Base-by-base conservation (phyloP, 306 rosid species). In the Hippophae rhamnoides region DNA sequence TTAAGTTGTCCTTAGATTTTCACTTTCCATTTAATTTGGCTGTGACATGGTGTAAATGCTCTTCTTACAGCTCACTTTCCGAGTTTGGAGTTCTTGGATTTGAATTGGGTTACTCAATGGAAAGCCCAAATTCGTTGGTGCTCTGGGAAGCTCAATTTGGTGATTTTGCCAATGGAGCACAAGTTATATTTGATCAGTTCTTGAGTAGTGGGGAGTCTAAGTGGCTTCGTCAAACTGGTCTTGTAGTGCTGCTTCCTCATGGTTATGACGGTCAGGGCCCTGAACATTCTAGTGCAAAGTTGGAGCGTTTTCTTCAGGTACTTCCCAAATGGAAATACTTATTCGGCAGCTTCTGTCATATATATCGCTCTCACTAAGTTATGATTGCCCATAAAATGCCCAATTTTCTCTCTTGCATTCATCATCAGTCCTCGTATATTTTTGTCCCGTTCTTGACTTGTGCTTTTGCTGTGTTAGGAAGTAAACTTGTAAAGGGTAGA, bases 81-180 rank as follows among this genome's bases (percentile, higher is more conserved):
- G 96, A 87, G 84, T 87, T 87, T 75, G 98, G 87, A 63, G 98
- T 92, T 69, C 88, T 92, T 74, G 96, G 96, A 69, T 92, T 92
- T 75, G 99, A 92, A 72, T 70, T 92, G 87, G 98, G 96, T 62
- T 92, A 88, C 72, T 88, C 93, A 5, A 88, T 92, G 99, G 99
- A 92, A 76, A 92, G 78, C 74, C 99, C 99, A 43, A 92, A 92
- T 67, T 79, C 99, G 10, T 75, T 92, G 82, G 81, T 92, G 60
- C 78, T 92, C 48, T 92, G 99, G 98, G 96, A 92, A 82, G 99
- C 99, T 71, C 99, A 88, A 43, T 92, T 92, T 80, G 99, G 99
- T 41, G 99, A 92, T 79, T 92, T 92, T 80, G 74, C 99, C 54
- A 88, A 92, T 70, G 99, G 99, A 47, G 96, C 96, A 67, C 95